Evolutionary conservation across 257 asterid species (phyloP).

Genomic region (Plantago ovata): DNA sequence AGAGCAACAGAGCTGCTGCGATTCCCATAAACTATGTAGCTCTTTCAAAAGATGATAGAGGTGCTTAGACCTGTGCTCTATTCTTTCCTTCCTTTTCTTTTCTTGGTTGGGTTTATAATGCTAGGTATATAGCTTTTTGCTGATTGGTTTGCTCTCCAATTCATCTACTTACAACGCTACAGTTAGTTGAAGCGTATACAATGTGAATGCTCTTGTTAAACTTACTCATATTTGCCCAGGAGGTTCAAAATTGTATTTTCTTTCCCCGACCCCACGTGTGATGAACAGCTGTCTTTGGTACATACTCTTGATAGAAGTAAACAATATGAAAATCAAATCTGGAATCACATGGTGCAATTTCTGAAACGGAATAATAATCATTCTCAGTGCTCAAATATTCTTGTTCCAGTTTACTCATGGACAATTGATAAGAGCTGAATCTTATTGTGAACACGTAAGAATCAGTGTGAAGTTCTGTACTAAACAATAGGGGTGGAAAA

Average conservation of each 20-base stretch:
- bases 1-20: constrained; percentile 39
- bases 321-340: not conserved
- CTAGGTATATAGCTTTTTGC: constrained; percentile 19
- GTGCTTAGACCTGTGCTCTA: constrained; percentile 14
- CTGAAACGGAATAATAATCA: too few relatives aligned
- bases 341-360: too few relatives aligned
- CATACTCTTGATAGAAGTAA: not conserved
- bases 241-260: not conserved
- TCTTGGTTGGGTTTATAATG: constrained; percentile 10
- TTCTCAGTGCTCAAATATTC: too few relatives aligned
- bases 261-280: too few relatives aligned
- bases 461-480: not conserved
- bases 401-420: not conserved
- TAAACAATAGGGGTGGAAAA: not conserved
- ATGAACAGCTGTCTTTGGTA: not conserved
- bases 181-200: not conserved
- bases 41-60: constrained; percentile 57
- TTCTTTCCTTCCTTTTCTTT: not conserved
- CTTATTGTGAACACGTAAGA: not conserved
- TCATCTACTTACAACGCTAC: too few relatives aligned
- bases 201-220: not conserved
- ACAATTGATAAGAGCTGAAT: not conserved
- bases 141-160: too few relatives aligned
- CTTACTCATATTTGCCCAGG: not conserved
- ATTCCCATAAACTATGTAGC: constrained; percentile 72